Percentiles rank a stretch among this genome's conserved stretches.
These are phyloP conservation scores for Paramecium tetraurelia DNA, from an alignment of 73 alveolate genomes.

Conservation along the genomic window DNA sequence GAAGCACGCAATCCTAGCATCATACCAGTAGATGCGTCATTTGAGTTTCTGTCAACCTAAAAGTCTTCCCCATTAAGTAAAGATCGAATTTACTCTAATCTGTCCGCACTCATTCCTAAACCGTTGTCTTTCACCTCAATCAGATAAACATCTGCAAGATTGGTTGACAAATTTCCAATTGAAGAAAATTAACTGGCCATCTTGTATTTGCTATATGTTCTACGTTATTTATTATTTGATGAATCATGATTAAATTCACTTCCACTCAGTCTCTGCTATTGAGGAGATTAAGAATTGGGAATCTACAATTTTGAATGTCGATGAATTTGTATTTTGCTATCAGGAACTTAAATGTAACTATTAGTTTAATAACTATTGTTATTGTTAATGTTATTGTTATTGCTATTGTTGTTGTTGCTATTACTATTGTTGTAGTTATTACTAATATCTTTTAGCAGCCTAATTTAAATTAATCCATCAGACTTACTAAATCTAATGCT, in stretches of 20 bases:
- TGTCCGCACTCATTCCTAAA: background rate
- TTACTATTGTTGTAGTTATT: background rate
- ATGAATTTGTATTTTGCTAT: background rate
- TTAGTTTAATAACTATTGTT: background rate
- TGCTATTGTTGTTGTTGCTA: background rate
- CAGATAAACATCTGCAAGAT: background rate
- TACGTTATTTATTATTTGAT: background rate
- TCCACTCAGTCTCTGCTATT: background rate
- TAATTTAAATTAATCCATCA: background rate
- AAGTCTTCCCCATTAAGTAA: background rate
- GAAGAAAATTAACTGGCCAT: background rate
- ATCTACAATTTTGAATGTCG: background rate
- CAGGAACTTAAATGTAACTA: background rate
- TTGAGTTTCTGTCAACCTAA: background rate
- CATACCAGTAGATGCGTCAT: constrained; percentile 2
- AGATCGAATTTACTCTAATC: background rate
- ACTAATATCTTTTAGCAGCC: background rate
- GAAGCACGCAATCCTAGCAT: constrained; percentile 21
- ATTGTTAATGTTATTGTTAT: background rate
- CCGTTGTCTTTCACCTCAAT: background rate
- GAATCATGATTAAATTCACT: background rate
- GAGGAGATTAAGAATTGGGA: background rate
- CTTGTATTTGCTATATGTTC: background rate
- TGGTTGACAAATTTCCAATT: background rate
- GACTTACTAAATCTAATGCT: background rate